Evolutionary conservation across 1,284 basidiomycete species (phyloP).

Genomic region (Thecaphora thlaspeos): DNA sequence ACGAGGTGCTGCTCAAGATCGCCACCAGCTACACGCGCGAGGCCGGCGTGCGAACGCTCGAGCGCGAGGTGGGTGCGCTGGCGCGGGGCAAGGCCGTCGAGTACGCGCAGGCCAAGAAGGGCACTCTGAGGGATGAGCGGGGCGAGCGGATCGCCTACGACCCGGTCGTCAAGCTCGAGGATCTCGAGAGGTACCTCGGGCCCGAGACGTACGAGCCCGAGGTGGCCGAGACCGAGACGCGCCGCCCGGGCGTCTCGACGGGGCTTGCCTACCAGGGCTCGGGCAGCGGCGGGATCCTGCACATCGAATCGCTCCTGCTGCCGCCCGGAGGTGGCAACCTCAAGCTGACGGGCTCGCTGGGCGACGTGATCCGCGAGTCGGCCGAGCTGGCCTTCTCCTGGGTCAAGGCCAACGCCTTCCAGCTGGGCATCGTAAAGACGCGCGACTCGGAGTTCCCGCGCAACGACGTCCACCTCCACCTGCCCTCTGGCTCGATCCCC

Average conservation of each 20-base stretch:
- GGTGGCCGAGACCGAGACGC: conserved; percentile 70
- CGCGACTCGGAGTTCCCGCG: conserved; percentile 72
- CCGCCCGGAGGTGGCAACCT: conserved; percentile 69
- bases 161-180: conserved; percentile 67
- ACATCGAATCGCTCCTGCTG: conserved; percentile 74
- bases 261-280: conserved; percentile 84
- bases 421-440: conserved; percentile 71
- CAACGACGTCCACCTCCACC: conserved; percentile 82
- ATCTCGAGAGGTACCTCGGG: conserved; percentile 82
- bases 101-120: conserved; percentile 73
- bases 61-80: conserved; percentile 80
- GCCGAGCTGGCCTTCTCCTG: conserved; percentile 73
- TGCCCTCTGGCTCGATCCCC: conserved; percentile 80
- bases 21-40: conserved; percentile 79
- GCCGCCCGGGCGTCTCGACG: conserved; percentile 70
- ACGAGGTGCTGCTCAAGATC: conserved; percentile 70
- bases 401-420: conserved; percentile 74
- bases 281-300: conserved; percentile 81
- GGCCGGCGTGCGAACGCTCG: conserved; percentile 86
- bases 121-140: conserved; percentile 35
- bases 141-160: conserved; percentile 63
- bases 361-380: conserved; percentile 76
- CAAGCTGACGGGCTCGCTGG: conserved; percentile 74
- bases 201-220: conserved; percentile 77
- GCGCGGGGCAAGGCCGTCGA: conserved; percentile 69